Evolutionary conservation across 1,284 basidiomycete species (phyloP), one percentile per base, ranked within the genome.

Genomic region (Ganoderma meredithae): DNA sequence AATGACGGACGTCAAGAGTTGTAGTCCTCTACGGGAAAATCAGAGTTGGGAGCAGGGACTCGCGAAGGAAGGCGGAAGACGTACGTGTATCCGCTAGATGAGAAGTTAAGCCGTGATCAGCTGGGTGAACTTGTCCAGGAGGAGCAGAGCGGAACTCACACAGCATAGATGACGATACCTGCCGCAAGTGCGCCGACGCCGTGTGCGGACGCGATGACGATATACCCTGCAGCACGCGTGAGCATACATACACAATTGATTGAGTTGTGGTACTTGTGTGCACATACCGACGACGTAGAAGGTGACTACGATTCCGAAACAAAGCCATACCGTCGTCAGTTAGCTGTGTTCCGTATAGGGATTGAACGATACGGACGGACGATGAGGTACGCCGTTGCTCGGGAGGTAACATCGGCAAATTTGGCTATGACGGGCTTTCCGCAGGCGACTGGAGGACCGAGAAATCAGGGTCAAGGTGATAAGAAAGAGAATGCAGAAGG

Each of bases 361-460:
- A 0, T 47, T n/a, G 7, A 2, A 36, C 27, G 39, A n/a, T n/a
- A 86, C 88, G 82, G 74, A 91, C 89, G 80, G 62, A 92, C 88
- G 58, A 87, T 75, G 56, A 88, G 79, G 74, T 90, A 93, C 0
- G 92, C 85, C n/a, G 76, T 80, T 40, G 84, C 86, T 71, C 88
- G 83, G 15, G 86, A 88, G 15, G 83, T 82, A 19, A 92, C 87
- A 75, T 95, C 93, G 1, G 92, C 88, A 43, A 95, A 79, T 79
- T 94, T 95, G 3, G 93, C 94, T 73, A 94, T 90, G 58, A 94
- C 85, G 1, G 94, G 94, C 80, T 95, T 95, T 44, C 92, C 87
- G 58, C 90, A 84, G 27, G 89, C 89, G 68, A 89, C 81, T 83
- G 27, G 19, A 5, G 4, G 17, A 22, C 7, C n/a, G 3, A 22